Conservation (phyloP, 306 rosid species). For the apple (Malus domestica) region DNA sequence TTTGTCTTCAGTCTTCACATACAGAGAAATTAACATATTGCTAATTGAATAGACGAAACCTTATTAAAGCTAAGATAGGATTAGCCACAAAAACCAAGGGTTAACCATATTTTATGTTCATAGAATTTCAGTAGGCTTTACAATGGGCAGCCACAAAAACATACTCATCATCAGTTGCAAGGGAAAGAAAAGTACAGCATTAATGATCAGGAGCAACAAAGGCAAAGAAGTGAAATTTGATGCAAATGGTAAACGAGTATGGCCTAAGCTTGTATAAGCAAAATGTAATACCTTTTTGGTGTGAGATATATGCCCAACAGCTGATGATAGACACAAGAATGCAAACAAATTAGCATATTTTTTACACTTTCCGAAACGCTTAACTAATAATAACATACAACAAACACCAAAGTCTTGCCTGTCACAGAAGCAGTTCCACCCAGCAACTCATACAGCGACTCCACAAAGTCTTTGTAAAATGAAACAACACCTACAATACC, state of each 20-base stretch:
- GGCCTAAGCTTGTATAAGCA: not conserved
- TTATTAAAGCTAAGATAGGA: not conserved
- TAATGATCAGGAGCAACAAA: not conserved
- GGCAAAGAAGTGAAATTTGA: not conserved
- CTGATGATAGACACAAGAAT: slow-evolving; percentile 35
- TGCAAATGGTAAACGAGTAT: not conserved
- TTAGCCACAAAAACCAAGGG: not conserved
- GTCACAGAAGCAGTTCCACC: slow-evolving; percentile 70
- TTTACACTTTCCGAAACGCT: slow-evolving; percentile 1
- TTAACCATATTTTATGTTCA: not conserved
- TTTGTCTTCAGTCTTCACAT: not conserved
- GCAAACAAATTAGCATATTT: slow-evolving; percentile 22
- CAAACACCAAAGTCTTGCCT: slow-evolving; percentile 43
- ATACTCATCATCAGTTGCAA: not conserved
- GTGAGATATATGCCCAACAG: slow-evolving; percentile 69
- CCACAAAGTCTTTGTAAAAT: slow-evolving; percentile 72
- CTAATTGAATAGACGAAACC: not conserved
- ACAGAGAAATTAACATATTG: not conserved
- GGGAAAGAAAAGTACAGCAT: not conserved
- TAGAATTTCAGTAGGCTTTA: not conserved
- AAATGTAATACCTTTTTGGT: slow-evolving; percentile 49
- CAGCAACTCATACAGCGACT: slow-evolving; percentile 66
- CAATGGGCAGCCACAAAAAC: not conserved
- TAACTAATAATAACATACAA: not conserved
- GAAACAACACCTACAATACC: slow-evolving; percentile 47